phyloP scores from a whole-genome alignment of 306 rosid genomes.

The Canavalia ensiformis region DNA sequence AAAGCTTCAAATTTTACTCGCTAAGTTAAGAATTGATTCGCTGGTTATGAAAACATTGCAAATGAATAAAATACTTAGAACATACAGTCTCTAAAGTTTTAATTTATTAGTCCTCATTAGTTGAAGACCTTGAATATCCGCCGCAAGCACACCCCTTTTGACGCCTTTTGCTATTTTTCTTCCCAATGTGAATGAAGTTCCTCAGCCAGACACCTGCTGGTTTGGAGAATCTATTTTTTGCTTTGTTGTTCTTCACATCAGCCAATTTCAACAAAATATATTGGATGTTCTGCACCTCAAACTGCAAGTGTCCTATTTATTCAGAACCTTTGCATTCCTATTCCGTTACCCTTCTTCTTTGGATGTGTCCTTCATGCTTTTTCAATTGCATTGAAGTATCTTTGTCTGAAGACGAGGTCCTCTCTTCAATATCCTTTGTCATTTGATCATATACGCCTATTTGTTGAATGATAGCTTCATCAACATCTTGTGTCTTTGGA shows the following conservation, averaged over 20 bases:
- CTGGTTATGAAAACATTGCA: constrained; percentile 49
- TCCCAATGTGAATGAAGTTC: constrained; percentile 72
- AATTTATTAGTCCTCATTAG: constrained; percentile 65
- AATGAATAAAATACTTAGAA: constrained; percentile 39
- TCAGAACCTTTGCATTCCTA: constrained; percentile 76
- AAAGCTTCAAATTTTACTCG: constrained; percentile 37
- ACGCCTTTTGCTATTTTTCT: constrained; percentile 61
- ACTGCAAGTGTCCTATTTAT: constrained; percentile 84
- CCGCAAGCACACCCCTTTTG: constrained; percentile 65
- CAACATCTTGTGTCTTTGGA: constrained; percentile 81
- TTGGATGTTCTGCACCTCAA: constrained; percentile 90
- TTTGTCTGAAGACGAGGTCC: constrained; percentile 53
- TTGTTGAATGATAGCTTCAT: constrained; percentile 73
- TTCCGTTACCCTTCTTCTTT: constrained; percentile 58
- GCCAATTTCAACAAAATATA: constrained; percentile 73
- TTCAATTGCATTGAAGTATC: constrained; percentile 56
- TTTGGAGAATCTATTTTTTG: constrained; percentile 60
- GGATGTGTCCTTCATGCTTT: constrained; percentile 51
- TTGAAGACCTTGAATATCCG: constrained; percentile 76
- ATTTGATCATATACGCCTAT: constrained; percentile 64
- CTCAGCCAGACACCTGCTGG: constrained; percentile 73
- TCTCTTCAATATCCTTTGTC: constrained; percentile 64
- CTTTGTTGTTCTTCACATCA: constrained; percentile 64
- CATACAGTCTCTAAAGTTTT: constrained; percentile 29
- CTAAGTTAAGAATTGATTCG: constrained; percentile 48